Base-by-base conservation (phyloP, 345 rosid species). In the Aquilaria sinensis region DNA sequence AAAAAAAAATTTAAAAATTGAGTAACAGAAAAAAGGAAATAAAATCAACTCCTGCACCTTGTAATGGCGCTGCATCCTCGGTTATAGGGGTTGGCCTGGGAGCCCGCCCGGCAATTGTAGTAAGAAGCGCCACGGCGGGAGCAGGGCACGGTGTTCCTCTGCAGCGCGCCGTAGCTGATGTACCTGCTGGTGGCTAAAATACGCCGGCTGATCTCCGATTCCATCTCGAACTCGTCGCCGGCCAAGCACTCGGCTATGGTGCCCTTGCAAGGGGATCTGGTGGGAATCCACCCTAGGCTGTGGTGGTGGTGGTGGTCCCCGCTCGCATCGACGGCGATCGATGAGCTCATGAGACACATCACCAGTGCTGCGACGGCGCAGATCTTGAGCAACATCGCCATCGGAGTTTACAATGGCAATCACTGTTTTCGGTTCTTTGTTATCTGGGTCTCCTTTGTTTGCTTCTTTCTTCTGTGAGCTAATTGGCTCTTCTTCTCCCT, bases 41-140 rank as follows among this genome's bases (percentile, higher is more conserved):
- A 13, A 50, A 23, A 15, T 80, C 75, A 87, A 70, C 85, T 49
- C 63, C 96, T 77, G 96, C 99, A 94, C 81, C 92, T 85, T 11
- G 99, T 70, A 66, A 90, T 85, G 77, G 78, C 33, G 63, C 85
- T 88, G 88, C 99, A 94, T 31, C 95, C 96, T 58, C 97, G 96
- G 72, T 54, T 30, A 67, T 94, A 94, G 34, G 97, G 99, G 65
- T 94, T 94, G 55, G 96, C 86, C 75, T 80, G 83, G 47, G 81
- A 89, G 4, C 95, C 90, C 34, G 74, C 70, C 73, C 62, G 73
- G 77, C 99, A 94, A 71, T 90, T 90, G 82, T 94, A 94, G 74
- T 94, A 94, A n/a, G 97, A 88, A 10, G 97, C 89, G 2, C 99
- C 97, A 34, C 99, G 92, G 1, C 86, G 78, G 4, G 99, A 90